Conservation (phyloP, 139 green algal species). For the Diplosphaera chodatii region DNA sequence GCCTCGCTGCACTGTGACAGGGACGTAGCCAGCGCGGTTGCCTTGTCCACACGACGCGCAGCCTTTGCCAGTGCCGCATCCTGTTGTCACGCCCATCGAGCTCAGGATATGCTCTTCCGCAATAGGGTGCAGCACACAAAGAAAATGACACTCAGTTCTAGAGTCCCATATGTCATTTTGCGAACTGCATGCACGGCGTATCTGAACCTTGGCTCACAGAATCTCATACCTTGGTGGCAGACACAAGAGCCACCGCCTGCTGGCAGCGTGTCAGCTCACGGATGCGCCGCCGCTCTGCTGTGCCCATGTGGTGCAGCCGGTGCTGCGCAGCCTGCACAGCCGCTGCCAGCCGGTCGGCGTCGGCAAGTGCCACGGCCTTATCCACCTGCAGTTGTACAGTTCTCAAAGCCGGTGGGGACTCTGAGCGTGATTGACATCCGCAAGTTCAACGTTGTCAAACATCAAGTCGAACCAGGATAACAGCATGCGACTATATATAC, state of each 20-base stretch:
- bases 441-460: too few species aligned
- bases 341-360: not conserved
- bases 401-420: too few species aligned
- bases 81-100: not conserved
- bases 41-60: not conserved
- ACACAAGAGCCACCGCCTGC: not conserved
- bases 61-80: not conserved
- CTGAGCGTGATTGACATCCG: too few species aligned
- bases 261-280: not conserved
- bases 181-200: too few species aligned
- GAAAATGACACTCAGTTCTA: too few species aligned
- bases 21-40: not conserved
- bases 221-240: not conserved
- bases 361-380: not conserved
- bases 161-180: too few species aligned
- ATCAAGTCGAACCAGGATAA: too few species aligned
- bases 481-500: too few species aligned
- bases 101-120: too few species aligned
- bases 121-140: too few species aligned
- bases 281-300: not conserved
- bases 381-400: not conserved
- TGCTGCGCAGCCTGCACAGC: not conserved
- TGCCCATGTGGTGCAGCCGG: not conserved
- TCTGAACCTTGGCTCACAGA: too few species aligned
- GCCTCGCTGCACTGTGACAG: not conserved